Conservation (phyloP, 345 rosid genomes). For the Raphanus raphanistrum region DNA sequence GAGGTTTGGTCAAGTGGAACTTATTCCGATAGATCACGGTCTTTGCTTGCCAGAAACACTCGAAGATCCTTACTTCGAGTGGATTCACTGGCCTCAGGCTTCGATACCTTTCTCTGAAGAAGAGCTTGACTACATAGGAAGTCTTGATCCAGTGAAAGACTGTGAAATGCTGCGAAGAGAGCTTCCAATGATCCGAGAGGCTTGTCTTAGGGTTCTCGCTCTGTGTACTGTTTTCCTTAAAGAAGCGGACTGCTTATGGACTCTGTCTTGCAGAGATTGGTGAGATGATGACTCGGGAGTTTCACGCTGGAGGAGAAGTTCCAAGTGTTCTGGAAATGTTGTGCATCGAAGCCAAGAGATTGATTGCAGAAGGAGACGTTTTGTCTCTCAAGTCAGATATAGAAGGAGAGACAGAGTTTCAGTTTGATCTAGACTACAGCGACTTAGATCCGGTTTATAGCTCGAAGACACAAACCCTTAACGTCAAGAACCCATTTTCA, state of each 20-base stretch:
- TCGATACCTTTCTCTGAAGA: constrained; percentile 72
- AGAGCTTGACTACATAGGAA: constrained; percentile 57
- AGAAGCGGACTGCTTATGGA: constrained; percentile 57
- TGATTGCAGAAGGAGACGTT: constrained; percentile 33
- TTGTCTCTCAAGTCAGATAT: constrained; percentile 33
- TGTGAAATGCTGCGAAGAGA: constrained; percentile 56
- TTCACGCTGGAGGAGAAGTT: constrained; percentile 50
- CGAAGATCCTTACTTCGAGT: constrained; percentile 72
- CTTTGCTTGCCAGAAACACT: constrained; percentile 67
- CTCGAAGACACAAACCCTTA: constrained; percentile 9
- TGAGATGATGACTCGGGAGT: constrained; percentile 69
- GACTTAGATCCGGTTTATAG: constrained; percentile 22
- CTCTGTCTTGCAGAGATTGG: constrained; percentile 50
- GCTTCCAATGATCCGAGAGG: constrained; percentile 67
- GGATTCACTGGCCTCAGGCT: constrained; percentile 81
- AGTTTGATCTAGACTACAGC: constrained; percentile 48
- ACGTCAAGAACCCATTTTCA: constrained; percentile 33
- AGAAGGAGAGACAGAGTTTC: constrained; percentile 43
- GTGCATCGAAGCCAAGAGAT: constrained; percentile 55
- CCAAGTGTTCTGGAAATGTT: constrained; percentile 64
- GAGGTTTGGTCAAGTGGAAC: constrained; percentile 58
- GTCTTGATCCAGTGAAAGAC: constrained; percentile 49
- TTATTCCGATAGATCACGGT: constrained; percentile 69
- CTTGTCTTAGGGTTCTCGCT: constrained; percentile 53
- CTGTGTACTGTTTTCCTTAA: constrained; percentile 61